A percentile compares a stretch with the other conserved stretches of the same genome.
phyloP scores from a whole-genome alignment of 225 moss, liverwort and hornwort species.

The Neckera pumila region DNA sequence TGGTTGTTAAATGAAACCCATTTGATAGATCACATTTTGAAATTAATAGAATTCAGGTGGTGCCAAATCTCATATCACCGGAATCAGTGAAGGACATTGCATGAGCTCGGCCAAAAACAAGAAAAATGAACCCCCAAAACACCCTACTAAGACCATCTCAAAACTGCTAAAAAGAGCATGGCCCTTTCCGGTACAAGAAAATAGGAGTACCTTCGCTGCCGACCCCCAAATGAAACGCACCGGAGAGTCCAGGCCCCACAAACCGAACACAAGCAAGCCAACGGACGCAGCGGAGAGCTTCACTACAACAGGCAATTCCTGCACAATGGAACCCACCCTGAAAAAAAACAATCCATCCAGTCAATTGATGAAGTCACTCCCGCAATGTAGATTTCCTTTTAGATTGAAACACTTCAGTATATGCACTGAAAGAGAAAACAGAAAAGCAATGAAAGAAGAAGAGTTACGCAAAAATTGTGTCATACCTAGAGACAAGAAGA shows the following conservation, averaged over 20 bases:
- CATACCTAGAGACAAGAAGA: slow-evolving; percentile 16
- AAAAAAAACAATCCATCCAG: background rate
- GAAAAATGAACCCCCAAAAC: background rate
- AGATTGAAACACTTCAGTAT: background rate
- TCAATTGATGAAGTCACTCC: background rate
- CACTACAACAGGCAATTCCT: slow-evolving; percentile 34
- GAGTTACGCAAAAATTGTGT: background rate
- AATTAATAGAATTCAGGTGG: background rate
- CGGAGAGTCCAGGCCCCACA: slow-evolving; percentile 48
- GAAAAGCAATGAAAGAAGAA: background rate
- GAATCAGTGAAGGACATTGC: background rate
- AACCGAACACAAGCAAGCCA: slow-evolving; percentile 46
- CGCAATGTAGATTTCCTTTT: background rate
- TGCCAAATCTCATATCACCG: background rate
- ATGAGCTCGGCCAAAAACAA: background rate
- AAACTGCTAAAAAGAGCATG: background rate
- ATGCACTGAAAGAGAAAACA: background rate
- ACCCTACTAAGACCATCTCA: background rate
- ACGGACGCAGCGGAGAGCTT: slow-evolving; percentile 46
- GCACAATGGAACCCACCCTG: slow-evolving; percentile 16
- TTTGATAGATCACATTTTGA: background rate
- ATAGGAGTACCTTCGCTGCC: slow-evolving; percentile 35
- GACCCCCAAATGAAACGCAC: slow-evolving; percentile 43
- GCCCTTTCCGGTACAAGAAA: background rate
- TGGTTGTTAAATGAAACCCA: background rate